Evolutionary conservation across 768 basidiomycete species (phyloP).

Genomic region (Boletellus ananas): DNA sequence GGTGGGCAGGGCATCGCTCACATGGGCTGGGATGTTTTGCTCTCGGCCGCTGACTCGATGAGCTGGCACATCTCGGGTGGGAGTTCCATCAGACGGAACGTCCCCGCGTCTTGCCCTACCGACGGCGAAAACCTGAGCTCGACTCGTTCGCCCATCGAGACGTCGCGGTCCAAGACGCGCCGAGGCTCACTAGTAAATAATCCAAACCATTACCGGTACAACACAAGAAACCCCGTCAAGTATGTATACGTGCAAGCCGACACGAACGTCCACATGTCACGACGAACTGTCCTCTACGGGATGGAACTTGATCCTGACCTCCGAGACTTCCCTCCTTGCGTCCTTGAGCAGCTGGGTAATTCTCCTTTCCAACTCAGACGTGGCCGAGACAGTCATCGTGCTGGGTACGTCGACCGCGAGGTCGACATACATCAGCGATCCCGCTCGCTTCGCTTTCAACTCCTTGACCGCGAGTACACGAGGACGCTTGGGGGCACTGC

Average conservation of each 20-base stretch:
- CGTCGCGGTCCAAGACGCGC: neutral
- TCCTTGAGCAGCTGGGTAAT: slow-evolving; percentile 55
- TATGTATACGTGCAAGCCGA: neutral
- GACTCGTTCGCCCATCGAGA: slow-evolving; percentile 19
- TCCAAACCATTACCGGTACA: neutral
- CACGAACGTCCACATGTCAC: neutral
- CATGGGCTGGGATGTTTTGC: slow-evolving; percentile 31
- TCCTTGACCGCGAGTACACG: slow-evolving; percentile 45
- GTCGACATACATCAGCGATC: slow-evolving; percentile 82
- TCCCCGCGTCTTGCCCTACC: slow-evolving; percentile 44
- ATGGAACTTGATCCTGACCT: slow-evolving; percentile 65
- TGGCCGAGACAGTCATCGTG: slow-evolving; percentile 52
- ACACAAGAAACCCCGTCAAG: neutral
- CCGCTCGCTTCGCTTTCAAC: slow-evolving; percentile 71
- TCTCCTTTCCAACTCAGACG: slow-evolving; percentile 55
- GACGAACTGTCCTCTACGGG: slow-evolving; percentile 32
- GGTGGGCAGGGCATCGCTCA: neutral
- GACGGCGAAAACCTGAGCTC: slow-evolving; percentile 52
- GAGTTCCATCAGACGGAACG: slow-evolving; percentile 72
- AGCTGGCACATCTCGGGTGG: slow-evolving; percentile 62
- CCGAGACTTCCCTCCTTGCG: slow-evolving; percentile 62
- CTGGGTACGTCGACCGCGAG: slow-evolving; percentile 69
- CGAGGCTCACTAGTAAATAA: too few relatives aligned
- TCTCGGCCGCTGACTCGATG: slow-evolving; percentile 50
- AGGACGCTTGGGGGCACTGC: slow-evolving; percentile 10